Evolutionary conservation across 2,329 filamentous ascomycete species (phyloP), one percentile per base, ranked within the genome.

Genomic region (Phyllosticta citriasiana): DNA sequence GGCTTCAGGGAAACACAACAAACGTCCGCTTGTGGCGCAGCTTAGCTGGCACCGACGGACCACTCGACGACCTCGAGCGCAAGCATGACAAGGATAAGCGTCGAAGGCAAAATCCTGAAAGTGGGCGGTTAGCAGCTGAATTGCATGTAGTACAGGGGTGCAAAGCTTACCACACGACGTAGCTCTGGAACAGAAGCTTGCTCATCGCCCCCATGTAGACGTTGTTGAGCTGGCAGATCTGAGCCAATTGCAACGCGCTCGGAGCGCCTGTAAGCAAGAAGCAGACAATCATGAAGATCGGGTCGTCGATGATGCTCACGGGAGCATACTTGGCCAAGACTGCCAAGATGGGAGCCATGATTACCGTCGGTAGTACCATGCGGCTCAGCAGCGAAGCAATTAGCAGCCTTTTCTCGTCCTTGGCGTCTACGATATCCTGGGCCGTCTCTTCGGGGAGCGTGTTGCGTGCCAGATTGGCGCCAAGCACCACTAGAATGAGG

Each of bases 191-290:
- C 57, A 97, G 77, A 61, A 99, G 82, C 73, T 85, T 89, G 64
- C 89, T 89, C 92, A 99, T 97, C 56, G 94, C 91, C 19, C 88
- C 85, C 79, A 97, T 93, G 74, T 91, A 99, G 9, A 99, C 94
- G 65, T 88, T 88, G 75, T 99, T 99, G 77, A 97, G 89, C 80
- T 97, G 94, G 77, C 94, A 99, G 64, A 99, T 99, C 77, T 99
- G 94, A 6, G 94, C 93, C 70, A 99, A 79, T 76, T 99, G 94
- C 65, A 99, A 80, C 26, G 94, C 94, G 65, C 88, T 95, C 5
- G 94, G 94, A 2, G 94, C 94, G 40, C 94, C 94, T 0, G 91
- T 93, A 66, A 99, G 88, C 65, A 99, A 80, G 82, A 97, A 99
- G 77, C 92, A 97, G 40, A 99, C 94, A 67, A 99, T 90, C 67